Percentiles rank a stretch among this genome's conserved stretches.
Conservation (phyloP, 1,139 yeast species). For the Ogataea hybrid region DNA sequence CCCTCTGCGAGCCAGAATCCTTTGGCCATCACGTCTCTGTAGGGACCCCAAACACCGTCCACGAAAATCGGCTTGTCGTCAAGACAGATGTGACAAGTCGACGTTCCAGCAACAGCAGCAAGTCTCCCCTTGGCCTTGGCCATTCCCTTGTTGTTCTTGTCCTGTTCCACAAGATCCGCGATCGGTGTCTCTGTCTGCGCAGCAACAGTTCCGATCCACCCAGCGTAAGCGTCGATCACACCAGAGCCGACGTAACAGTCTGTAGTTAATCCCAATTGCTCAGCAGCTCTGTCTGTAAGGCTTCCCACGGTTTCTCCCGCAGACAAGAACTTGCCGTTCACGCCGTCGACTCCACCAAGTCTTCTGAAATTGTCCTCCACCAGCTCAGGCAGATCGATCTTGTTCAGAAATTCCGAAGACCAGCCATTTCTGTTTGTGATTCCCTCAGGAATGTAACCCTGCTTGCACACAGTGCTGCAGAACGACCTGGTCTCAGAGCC, state of each 20-base stretch:
- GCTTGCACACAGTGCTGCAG: slow-evolving; percentile 93
- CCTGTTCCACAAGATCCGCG: slow-evolving; percentile 42
- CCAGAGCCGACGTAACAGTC: slow-evolving; percentile 89
- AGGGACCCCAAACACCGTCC: slow-evolving; percentile 99
- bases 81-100: slow-evolving; percentile 93
- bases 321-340: slow-evolving; percentile 68
- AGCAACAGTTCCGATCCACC: slow-evolving; percentile 98
- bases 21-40: slow-evolving; percentile 85
- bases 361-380: slow-evolving; percentile 71
- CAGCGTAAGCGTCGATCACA: slow-evolving; percentile 97
- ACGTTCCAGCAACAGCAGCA: slow-evolving; percentile 98
- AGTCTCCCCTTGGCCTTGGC: slow-evolving; percentile 74
- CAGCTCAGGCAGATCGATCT: slow-evolving; percentile 73
- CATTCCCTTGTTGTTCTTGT: slow-evolving; percentile 43
- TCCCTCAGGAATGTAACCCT: slow-evolving; percentile 90
- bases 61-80: slow-evolving; percentile 86
- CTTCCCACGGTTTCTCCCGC: slow-evolving; percentile 91
- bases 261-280: slow-evolving; percentile 76
- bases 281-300: slow-evolving; percentile 66
- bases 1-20: slow-evolving; percentile 98
- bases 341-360: slow-evolving; percentile 80
- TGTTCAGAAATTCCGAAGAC: slow-evolving; percentile 72
- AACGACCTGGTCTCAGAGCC: slow-evolving; percentile 81
- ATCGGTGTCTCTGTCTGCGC: slow-evolving; percentile 60
- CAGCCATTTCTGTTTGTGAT: slow-evolving; percentile 89